Evolutionary conservation across 345 rosid genomes (phyloP), one percentile per base, ranked within the genome.

Genomic region (Populus deltoides): DNA sequence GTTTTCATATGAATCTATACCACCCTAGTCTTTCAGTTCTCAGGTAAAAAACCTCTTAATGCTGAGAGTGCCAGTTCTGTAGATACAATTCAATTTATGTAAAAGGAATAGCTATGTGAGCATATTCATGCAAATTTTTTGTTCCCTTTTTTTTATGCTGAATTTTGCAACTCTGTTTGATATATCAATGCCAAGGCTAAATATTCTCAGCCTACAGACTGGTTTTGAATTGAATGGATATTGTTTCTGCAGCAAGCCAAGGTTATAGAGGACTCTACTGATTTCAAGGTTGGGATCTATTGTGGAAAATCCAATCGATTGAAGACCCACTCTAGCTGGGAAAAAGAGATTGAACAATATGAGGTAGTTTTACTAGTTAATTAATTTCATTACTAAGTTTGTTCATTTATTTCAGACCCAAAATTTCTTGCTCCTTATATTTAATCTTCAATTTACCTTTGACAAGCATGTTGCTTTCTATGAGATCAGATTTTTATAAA

Each of bases 241-340:
- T 75, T 74, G 24, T 80, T 68, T 47, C 80, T 86, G 82, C 78
- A 95, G 99, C 99, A 95, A 95, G 93, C 96, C 43, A 84, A 80
- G 84, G 99, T 93, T 77, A 90, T 95, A 71, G 92, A 89, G 74
- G 88, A 88, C 67, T 88, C 97, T 70, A 74, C 80, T 63, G 85
- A 88, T 82, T 88, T 93, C 79, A 95, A 90, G 84, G 99, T 95
- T 43, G 92, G 89, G 71, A 80, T 76, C 74, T 87, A 85, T 73
- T 89, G 87, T 73, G 97, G 98, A 62, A 91, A 86, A 71, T 81
- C 83, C 70, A 87, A 84, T 79, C 84, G 81, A 75, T 76, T 86
- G 86, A 88, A 81, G 81, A 88, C 47, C 76, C 93, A 83, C 77
- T 78, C 74, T 71, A 92, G 88, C n/a, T 93, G 98, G 99, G 92